Evolutionary conservation across 495 filamentous ascomycete species (phyloP).

Genomic region (Copromyces sp.): DNA sequence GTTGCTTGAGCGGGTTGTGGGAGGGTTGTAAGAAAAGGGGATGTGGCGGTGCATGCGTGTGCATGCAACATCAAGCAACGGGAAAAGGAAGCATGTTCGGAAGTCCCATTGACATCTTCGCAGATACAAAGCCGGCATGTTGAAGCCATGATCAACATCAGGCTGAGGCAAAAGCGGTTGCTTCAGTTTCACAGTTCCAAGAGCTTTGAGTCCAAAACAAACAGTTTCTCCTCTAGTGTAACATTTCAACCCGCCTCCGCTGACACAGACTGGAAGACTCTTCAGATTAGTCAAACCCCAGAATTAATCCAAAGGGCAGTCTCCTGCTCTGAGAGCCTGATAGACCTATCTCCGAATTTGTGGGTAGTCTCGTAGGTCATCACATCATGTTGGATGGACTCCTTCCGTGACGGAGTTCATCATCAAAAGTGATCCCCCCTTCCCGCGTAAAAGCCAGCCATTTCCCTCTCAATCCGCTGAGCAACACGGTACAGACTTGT

Average conservation of each 20-base stretch:
- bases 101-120: background rate
- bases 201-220: background rate
- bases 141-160: conserved; percentile 55
- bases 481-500: background rate
- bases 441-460: background rate
- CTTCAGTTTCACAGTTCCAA: background rate
- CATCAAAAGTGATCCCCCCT: background rate
- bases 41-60: background rate
- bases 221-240: background rate
- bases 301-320: background rate
- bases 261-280: background rate
- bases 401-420: background rate
- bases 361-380: background rate
- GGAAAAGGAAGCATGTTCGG: background rate
- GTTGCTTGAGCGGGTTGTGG: background rate
- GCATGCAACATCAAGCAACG: background rate
- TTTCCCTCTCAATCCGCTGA: background rate
- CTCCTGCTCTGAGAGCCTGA: background rate
- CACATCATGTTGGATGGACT: background rate
- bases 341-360: background rate
- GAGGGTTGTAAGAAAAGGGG: background rate
- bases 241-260: background rate
- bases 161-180: conserved; percentile 80
- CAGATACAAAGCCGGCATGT: background rate
- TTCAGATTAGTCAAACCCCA: background rate